Evolutionary conservation across 140 eudicot genomes (phyloP), one percentile per base, ranked within the genome.

Genomic region (Bidens hawaiensis): DNA sequence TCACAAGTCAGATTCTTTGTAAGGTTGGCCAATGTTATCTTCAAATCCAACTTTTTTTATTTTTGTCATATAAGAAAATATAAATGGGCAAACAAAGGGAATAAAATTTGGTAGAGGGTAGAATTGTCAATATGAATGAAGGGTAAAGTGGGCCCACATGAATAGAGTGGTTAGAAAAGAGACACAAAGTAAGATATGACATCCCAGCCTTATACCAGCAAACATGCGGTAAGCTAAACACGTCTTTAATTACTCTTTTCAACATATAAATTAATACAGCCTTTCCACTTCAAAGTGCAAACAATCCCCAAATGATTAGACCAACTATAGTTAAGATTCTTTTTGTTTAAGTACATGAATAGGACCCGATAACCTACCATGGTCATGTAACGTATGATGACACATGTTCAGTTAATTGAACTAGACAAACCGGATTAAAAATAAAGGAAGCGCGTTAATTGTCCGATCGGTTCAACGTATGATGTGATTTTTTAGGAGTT

Each of bases 151-250:
- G 85, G 82, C n/a, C 59, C 73, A 68, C 55, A 65, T 43, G 57
- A 48, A 48, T 75, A 38, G 73, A 76, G 88, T 78, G 73, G 78
- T 66, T 75, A 47, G 64, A 62, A 59, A 61, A 60, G 79, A 73
- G 62, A n/a, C n/a, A n/a, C n/a, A n/a, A n/a, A 55, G 58, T 61
- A 61, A 59, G 94, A 85, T 82, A 74, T 19, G 97, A 89, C 97
- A 78, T 89, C 88, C 85, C 91, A 89, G 85, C 97, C 68, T 64
- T 38, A 53, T 56, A 64, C 81, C 95, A 82, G 97, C 97, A 72
- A 74, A 73, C 63, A 82, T 89, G 83, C 18, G 95, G 83, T 82
- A 75, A 85, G 82, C 79, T 33, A 70, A 76, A 18, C 78, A 73
- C 78, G 78, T 74, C 79, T 67, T 67, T 66, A 57, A 30, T 57